Percentiles rank a stretch among this genome's conserved stretches.
Conservation (phyloP, 805 yeast genomes). For the Kurtzmaniella cleridarum region DNA sequence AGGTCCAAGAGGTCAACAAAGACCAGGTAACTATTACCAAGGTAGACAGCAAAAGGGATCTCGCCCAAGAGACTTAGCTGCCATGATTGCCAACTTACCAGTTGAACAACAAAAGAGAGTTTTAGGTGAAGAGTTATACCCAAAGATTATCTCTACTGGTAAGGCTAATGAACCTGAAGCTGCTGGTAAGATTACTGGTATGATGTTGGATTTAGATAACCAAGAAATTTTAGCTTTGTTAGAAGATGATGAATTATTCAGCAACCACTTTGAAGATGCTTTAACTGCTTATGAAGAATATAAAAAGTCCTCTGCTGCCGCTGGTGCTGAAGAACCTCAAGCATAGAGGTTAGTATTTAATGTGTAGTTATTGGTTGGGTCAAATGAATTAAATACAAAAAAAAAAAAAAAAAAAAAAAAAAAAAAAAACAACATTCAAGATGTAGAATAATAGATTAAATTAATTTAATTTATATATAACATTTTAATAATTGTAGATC, state of each 20-base stretch:
- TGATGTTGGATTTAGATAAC: conserved; percentile 94
- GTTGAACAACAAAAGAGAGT: conserved; percentile 94
- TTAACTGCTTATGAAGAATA: conserved; percentile 89
- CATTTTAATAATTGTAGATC: no score
- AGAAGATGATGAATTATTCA: conserved; percentile 85
- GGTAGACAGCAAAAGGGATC: conserved; percentile 21
- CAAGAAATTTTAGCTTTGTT: conserved; percentile 82
- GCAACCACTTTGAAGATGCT: conserved; percentile 91
- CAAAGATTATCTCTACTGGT: conserved; percentile 81
- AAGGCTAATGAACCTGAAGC: conserved; percentile 88
- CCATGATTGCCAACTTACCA: conserved; percentile 58
- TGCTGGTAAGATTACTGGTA: conserved; percentile 98
- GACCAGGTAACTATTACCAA: conserved; percentile 48
- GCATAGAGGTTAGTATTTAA: conserved; percentile 8
- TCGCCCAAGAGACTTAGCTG: conserved; percentile 48
- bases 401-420: not conserved
- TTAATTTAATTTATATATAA: not conserved
- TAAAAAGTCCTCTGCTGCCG: conserved; percentile 48
- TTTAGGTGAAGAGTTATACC: conserved; percentile 95
- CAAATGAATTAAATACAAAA: not conserved
- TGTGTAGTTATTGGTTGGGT: not conserved
- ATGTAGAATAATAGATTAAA: not conserved
- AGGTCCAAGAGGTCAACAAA: conserved; percentile 48
- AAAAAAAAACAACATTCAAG: no score
- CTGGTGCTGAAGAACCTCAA: conserved; percentile 15